Conservation (phyloP, 768 basidiomycete species). For the Thelephora ganbajun region DNA sequence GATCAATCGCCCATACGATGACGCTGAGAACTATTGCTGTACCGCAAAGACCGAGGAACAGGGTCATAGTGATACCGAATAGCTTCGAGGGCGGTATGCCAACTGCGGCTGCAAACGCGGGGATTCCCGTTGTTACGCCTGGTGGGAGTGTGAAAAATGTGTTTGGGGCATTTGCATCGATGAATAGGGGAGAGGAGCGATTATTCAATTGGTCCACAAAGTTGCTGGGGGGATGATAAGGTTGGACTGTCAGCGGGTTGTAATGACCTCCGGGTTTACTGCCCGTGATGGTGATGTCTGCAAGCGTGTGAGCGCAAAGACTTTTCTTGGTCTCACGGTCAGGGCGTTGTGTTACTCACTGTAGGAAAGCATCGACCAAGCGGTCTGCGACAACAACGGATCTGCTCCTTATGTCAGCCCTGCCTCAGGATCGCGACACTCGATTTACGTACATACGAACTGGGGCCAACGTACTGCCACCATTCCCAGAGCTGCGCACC, state of each 20-base stretch:
- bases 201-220: conserved; percentile 68
- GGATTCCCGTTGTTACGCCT: conserved; percentile 52
- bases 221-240: conserved; percentile 50
- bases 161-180: conserved; percentile 57
- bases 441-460: conserved; percentile 58
- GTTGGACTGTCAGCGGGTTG: conserved; percentile 45
- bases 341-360: conserved; percentile 29
- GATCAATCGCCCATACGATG: conserved; percentile 63
- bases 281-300: conserved; percentile 65
- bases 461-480: conserved; percentile 92
- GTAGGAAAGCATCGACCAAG: conserved; percentile 76
- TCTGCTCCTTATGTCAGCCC: conserved; percentile 29
- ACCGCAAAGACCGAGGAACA: conserved; percentile 72
- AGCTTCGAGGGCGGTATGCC: conserved; percentile 75
- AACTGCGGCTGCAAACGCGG: conserved; percentile 72
- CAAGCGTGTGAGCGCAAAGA: conserved; percentile 7
- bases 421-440: conserved; percentile 1
- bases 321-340: neutral
- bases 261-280: conserved; percentile 32
- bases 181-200: conserved; percentile 58
- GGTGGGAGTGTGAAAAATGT: conserved; percentile 56
- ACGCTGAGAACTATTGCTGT: conserved; percentile 57
- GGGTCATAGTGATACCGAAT: conserved; percentile 65
- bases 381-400: conserved; percentile 76
- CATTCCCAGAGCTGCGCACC: conserved; percentile 81